A percentile compares a stretch with the other conserved stretches of the same genome.
Evolutionary conservation across 805 yeast genomes (phyloP).

Genomic region (Wickerhamiella vanderwaltii): DNA sequence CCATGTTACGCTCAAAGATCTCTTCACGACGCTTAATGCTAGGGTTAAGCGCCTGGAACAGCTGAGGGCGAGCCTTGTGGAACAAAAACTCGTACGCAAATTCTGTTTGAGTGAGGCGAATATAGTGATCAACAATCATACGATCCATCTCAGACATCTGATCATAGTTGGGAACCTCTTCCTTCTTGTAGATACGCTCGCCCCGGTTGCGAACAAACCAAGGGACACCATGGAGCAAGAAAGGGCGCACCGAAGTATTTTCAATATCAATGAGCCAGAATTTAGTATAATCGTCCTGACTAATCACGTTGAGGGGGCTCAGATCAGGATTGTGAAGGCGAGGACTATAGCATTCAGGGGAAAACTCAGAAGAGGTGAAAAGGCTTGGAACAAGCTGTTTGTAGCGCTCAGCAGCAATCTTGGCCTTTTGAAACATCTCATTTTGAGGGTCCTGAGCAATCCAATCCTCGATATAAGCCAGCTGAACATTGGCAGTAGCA

Average conservation of each 20-base stretch:
- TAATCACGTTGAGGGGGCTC: constrained; percentile 78
- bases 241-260: constrained; percentile 68
- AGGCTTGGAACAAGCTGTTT: constrained; percentile 44
- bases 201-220: constrained; percentile 79
- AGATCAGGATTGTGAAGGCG: constrained; percentile 70
- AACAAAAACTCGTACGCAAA: constrained; percentile 73
- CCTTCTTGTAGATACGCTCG: constrained; percentile 66
- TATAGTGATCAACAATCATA: constrained; percentile 75
- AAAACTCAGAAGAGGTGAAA: constrained; percentile 39
- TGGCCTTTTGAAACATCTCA: constrained; percentile 22
- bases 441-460: constrained; percentile 43
- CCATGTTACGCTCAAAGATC: constrained; percentile 25
- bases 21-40: constrained; percentile 43
- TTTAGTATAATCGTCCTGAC: constrained; percentile 20
- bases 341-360: constrained; percentile 52
- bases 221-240: constrained; percentile 66
- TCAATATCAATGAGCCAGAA: constrained; percentile 71
- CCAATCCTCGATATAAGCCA: constrained; percentile 46
- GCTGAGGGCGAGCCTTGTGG: constrained; percentile 48
- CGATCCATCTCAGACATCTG: constrained; percentile 58
- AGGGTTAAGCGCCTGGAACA: constrained; percentile 75
- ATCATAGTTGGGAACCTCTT: constrained; percentile 62
- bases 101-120: constrained; percentile 82
- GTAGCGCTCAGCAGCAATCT: constrained; percentile 49
- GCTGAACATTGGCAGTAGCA: constrained; percentile 53